A percentile compares a stretch with the other conserved stretches of the same genome.
Conservation (phyloP, 2,329 filamentous ascomycete genomes). For the Colletotrichum filicis region DNA sequence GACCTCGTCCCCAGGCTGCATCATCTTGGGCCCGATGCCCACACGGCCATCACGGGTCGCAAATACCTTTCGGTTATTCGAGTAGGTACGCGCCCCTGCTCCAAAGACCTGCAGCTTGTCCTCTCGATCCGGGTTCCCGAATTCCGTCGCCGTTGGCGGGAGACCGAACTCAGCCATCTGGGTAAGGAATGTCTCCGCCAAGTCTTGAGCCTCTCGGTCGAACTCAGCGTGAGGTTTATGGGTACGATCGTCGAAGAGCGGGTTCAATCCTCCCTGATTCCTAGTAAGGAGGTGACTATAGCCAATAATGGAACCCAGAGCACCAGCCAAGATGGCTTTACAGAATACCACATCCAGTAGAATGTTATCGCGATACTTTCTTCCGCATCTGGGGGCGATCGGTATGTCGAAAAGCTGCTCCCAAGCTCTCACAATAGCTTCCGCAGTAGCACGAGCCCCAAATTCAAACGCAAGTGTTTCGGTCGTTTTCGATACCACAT, state of each 20-base stretch:
- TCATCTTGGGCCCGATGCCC: constrained; percentile 32
- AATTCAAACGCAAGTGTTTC: not conserved
- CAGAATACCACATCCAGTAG: constrained; percentile 30
- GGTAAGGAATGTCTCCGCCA: constrained; percentile 13
- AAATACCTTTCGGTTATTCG: constrained; percentile 21
- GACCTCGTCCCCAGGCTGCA: constrained; percentile 31
- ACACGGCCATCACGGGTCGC: constrained; percentile 27
- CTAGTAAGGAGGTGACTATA: not conserved
- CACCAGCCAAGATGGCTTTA: constrained; percentile 24
- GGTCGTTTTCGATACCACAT: constrained; percentile 12
- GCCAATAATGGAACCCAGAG: constrained; percentile 19
- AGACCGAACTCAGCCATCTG: constrained; percentile 13
- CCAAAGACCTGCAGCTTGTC: constrained; percentile 12
- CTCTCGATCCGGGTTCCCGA: not conserved
- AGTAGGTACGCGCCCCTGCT: constrained; percentile 4
- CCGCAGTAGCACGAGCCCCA: not conserved
- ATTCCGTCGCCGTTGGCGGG: not conserved
- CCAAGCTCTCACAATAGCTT: constrained; percentile 8
- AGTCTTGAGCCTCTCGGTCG: not conserved
- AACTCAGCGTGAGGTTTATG: not conserved
- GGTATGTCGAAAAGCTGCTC: not conserved
- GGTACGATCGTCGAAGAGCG: constrained; percentile 5
- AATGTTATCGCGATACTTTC: constrained; percentile 22
- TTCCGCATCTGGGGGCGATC: constrained; percentile 1
- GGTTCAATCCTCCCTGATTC: constrained; percentile 13